Evolutionary conservation across 306 rosid species (phyloP), one percentile per base, ranked within the genome.

Genomic region (Quercus robur): DNA sequence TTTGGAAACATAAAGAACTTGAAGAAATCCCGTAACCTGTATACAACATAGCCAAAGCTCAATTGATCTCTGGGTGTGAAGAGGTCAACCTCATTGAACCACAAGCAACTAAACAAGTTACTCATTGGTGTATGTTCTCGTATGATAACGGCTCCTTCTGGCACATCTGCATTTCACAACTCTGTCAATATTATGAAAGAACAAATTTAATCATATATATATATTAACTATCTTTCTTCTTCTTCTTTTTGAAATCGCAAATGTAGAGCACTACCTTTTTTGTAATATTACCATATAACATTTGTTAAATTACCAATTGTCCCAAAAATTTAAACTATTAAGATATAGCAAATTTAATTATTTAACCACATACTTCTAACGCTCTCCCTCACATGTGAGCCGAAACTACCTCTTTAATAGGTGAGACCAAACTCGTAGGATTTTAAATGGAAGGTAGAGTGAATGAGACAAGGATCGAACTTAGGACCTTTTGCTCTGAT

Each of bases 61-160:
- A 96, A 89, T 85, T 96, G 99, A 84, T 96, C 99, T 85, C 98
- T 90, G 21, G 99, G 98, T 20, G 99, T 96, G 89, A 96, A 91
- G 85, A 91, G 97, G 88, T 93, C 82, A 66, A 96, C 98, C 92
- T 93, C 98, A 52, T 91, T 96, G 87, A 96, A 96, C 99, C 98
- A 96, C 89, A 96, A 81, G 84, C 98, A 96, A 87, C 98, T 93
- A 89, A 96, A 96, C 89, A 96, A 87, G 80, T 96, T 86, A 35
- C 84, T 91, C 79, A 89, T 88, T 3, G 83, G 85, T 1, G 94
- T 91, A 52, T 96, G 99, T 81, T 96, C 98, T 55, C 97, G 89
- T 74, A 93, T 68, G 63, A 96, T 93, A 33, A 95, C 52, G 21
- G 99, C 99, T 87, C 97, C 98, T 84, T 96, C 99, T 6, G 98